Percentiles rank a stretch among this genome's conserved stretches.
Conservation (phyloP, 2,329 filamentous ascomycete species). For the Arthrobotrys iridis region DNA sequence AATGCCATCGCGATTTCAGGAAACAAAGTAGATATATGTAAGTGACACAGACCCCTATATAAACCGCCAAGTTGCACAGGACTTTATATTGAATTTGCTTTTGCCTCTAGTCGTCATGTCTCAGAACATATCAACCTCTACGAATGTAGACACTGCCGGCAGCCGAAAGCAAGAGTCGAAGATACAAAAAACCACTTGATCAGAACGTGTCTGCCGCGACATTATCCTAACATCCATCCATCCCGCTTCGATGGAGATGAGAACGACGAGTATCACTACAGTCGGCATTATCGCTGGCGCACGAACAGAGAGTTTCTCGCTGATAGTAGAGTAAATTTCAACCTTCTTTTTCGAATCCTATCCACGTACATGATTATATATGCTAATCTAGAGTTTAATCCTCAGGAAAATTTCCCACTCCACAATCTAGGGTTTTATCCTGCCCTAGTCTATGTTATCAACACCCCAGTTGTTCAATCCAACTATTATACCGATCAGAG, state of each 20-base stretch:
- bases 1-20: conserved; percentile 37
- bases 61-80: neutral
- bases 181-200: conserved; percentile 49
- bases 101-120: conserved; percentile 30
- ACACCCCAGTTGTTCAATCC: neutral
- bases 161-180: conserved; percentile 40
- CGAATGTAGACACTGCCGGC: conserved; percentile 38
- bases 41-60: neutral
- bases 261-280: conserved; percentile 39
- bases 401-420: conserved; percentile 23
- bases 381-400: neutral
- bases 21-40: conserved; percentile 52
- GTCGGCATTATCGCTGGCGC: conserved; percentile 49
- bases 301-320: conserved; percentile 39
- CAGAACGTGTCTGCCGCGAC: conserved; percentile 38
- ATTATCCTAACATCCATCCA: conserved; percentile 37
- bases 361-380: neutral
- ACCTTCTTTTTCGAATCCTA: neutral
- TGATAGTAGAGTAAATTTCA: conserved; percentile 31
- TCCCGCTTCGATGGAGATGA: conserved; percentile 47
- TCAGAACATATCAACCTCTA: conserved; percentile 51
- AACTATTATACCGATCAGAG: neutral
- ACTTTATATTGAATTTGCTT: neutral
- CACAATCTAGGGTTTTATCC: conserved; percentile 34
- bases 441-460: neutral